Base-by-base conservation (phyloP, 805 yeast species). In the Wickerhamiella sergipiensis region DNA sequence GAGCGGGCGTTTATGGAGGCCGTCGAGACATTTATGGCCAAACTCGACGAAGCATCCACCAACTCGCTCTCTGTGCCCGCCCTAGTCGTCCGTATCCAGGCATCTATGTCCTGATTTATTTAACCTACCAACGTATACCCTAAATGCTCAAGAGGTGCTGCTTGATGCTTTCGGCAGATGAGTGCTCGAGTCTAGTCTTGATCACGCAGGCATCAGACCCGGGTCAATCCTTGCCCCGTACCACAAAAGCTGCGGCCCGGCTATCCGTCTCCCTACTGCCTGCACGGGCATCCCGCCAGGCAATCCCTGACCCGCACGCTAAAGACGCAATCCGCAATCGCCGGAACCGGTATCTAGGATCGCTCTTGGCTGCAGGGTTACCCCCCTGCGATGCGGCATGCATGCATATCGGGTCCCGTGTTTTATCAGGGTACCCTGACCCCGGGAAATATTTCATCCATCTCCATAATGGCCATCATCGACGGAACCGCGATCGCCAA, bases 401-500 rank as follows among this genome's bases (percentile, higher is more conserved):
- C 33, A 29, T 29, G 33, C 33, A 29, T 12, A 29, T 29, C 33
- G 33, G 33, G 33, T 29, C 33, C 33, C 33, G 33, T 29, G 33
- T 29, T 29, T 29, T 29, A 29, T 29, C 33, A 29, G 33, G 33
- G 33, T 29, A 29, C 33, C 33, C 33, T 29, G 33, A 29, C 33
- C 33, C 33, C 33, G 33, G 33, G 33, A 29, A 29, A 9, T n/a
- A n/a, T 36, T 36, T 17, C 40, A 36, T 36, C 40, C 33, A 29
- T 29, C 40, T 36, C 40, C 19, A n/a, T 17, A 22, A 60, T 60
- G 64, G 48, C 59, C 10, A 23, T 67, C 45, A 80, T 81, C 49
- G 85, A 81, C 63, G 88, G 88, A 29, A 81, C 78, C 57, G 70
- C 75, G n/a, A 75, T 79, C 61, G 80, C 81, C 42, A 66, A 69